Evolutionary conservation across 2,329 filamentous ascomycete genomes (phyloP).

Genomic region (Scortechinia acanthostroma): DNA sequence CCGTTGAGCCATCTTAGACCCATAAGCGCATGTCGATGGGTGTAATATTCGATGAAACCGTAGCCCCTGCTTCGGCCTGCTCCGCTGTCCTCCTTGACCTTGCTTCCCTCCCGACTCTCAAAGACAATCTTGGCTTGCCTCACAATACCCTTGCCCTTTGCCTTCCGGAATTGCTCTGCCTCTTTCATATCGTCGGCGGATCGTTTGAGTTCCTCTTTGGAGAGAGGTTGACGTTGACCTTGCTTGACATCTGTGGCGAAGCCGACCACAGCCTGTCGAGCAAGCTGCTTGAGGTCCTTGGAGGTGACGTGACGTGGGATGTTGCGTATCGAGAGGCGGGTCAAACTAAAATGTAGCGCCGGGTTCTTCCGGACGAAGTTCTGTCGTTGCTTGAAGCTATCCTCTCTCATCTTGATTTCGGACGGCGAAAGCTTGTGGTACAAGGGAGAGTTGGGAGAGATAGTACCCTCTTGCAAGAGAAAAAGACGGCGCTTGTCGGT

Average conservation of each 20-base stretch:
- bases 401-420: slow-evolving; percentile 81
- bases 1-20: slow-evolving; percentile 90
- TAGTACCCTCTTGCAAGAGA: slow-evolving; percentile 78
- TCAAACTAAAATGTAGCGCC: slow-evolving; percentile 78
- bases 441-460: slow-evolving; percentile 69
- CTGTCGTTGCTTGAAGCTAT: slow-evolving; percentile 80
- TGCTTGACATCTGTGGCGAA: slow-evolving; percentile 85
- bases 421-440: slow-evolving; percentile 70
- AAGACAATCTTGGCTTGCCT: slow-evolving; percentile 92
- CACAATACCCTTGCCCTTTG: slow-evolving; percentile 79
- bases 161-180: slow-evolving; percentile 72
- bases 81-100: not conserved
- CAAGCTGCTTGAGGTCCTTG: slow-evolving; percentile 85
- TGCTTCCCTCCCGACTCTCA: slow-evolving; percentile 72
- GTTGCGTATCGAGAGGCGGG: slow-evolving; percentile 84
- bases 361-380: slow-evolving; percentile 87
- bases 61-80: slow-evolving; percentile 79
- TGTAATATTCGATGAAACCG: slow-evolving; percentile 93
- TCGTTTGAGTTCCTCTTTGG: slow-evolving; percentile 79
- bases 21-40: slow-evolving; percentile 90
- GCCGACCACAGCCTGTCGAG: slow-evolving; percentile 84
- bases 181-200: slow-evolving; percentile 75
- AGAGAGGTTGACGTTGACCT: slow-evolving; percentile 69
- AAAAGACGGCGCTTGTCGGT: slow-evolving; percentile 88
- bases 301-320: slow-evolving; percentile 75